A percentile compares a stretch with the other conserved stretches of the same genome.
phyloP scores from a whole-genome alignment of 2,329 filamentous ascomycete species.

The Fusarium nelsonii region DNA sequence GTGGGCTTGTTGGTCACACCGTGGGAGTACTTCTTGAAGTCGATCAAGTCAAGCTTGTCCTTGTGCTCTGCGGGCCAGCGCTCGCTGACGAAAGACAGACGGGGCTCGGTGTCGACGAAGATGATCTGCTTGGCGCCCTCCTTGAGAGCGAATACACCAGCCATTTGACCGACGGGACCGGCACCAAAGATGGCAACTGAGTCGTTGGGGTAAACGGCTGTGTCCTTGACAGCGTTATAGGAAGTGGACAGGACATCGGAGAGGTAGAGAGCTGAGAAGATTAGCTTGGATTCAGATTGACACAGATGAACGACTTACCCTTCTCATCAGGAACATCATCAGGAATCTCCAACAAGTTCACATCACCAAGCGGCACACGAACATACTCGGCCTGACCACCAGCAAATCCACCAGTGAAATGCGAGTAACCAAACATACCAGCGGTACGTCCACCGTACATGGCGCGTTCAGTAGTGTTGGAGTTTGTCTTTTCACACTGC shows the following conservation, averaged over 20 bases:
- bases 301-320: conserved; percentile 52
- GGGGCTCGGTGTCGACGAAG: conserved; percentile 79
- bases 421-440: conserved; percentile 79
- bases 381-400: conserved; percentile 91
- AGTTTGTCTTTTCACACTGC: conserved; percentile 83
- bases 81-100: conserved; percentile 75
- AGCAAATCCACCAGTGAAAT: conserved; percentile 88
- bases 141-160: conserved; percentile 78
- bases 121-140: conserved; percentile 82
- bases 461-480: conserved; percentile 75
- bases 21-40: conserved; percentile 72
- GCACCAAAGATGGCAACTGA: conserved; percentile 87
- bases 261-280: conserved; percentile 69
- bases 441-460: conserved; percentile 85
- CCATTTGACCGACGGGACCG: conserved; percentile 89
- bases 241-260: conserved; percentile 84
- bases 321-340: conserved; percentile 87
- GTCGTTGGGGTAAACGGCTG: conserved; percentile 81
- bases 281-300: background rate
- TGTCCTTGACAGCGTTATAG: conserved; percentile 87
- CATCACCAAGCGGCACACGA: conserved; percentile 82
- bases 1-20: conserved; percentile 70
- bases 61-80: conserved; percentile 65
- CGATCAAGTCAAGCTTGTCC: conserved; percentile 73
- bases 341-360: conserved; percentile 84